Base-by-base conservation (phyloP, 257 asterid genomes). In the Solanum microdontum region DNA sequence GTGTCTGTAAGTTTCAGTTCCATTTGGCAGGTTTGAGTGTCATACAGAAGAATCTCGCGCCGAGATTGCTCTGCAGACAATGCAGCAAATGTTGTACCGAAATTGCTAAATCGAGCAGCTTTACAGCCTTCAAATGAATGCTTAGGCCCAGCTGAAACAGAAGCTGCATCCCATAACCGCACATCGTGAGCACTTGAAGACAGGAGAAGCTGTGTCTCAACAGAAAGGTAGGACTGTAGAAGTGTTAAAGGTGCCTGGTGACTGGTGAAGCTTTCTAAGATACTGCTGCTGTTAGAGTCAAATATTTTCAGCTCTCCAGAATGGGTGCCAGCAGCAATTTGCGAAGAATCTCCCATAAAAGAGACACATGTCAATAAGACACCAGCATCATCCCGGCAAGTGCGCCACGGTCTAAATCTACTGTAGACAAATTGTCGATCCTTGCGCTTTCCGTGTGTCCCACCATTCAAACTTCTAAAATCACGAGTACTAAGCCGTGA, bases 361-460 rank as follows among this genome's bases (percentile, higher is more conserved):
- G 98, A 80, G 87, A 94, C 88, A 89, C 99, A 97, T 11, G 99
- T 97, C 80, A 94, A 88, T 48, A 94, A 94, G 77, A 94, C 89
- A 91, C 93, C 91, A 30, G 86, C 87, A 75, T 95, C 99, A 87
- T 96, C 98, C 76, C 99, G 93, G 91, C 99, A 97, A 86, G 95
- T 96, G 89, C 99, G 88, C 99, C 99, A 97, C 8, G 99, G 99
- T 89, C 99, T 92, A 91, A 97, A 96, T 88, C 99, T 92, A 89
- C 98, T 94, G 77, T 95, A 97, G 37, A 96, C 98, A 58, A 96
- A 96, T 80, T 97, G 99, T 15, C 98, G 95, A 89, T 97, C 99
- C 93, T 93, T 97, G 73, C 98, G 98, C 86, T 93, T 91, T 80
- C 99, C 98, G 55, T 96, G 97, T 45, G 91, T 91, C 51, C 99